Conservation (phyloP, 1,284 basidiomycete species). For the Cutaneotrichosporon cavernicola region DNA sequence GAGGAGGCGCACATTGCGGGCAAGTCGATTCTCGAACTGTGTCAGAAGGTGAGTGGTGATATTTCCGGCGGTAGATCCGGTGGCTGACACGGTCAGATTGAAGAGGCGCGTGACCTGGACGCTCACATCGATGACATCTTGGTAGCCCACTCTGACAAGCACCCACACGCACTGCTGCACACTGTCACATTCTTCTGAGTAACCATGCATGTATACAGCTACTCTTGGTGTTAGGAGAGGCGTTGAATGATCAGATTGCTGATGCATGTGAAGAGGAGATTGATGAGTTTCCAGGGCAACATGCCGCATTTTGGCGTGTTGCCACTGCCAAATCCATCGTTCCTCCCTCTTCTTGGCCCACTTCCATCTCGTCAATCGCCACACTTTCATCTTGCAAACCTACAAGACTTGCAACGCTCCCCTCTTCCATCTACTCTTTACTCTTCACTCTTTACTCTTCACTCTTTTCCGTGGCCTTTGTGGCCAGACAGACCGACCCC, state of each 20-base stretch:
- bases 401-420: background rate
- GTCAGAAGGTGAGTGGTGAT: constrained; percentile 66
- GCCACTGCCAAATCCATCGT: too few species aligned
- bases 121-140: constrained; percentile 86
- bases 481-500: background rate
- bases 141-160: constrained; percentile 75
- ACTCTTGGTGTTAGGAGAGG: background rate
- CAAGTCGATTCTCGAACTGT: constrained; percentile 91
- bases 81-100: constrained; percentile 64
- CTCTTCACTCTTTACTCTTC: background rate
- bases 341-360: too few species aligned
- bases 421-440: background rate
- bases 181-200: constrained; percentile 79
- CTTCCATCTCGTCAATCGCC: too few species aligned
- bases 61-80: background rate
- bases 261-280: background rate
- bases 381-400: too few species aligned
- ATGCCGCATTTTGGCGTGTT: too few species aligned
- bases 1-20: constrained; percentile 96
- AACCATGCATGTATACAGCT: constrained; percentile 9
- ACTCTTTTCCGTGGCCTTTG: background rate
- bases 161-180: constrained; percentile 90
- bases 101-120: constrained; percentile 79
- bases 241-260: background rate
- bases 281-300: background rate